Base-by-base conservation (phyloP, 225 moss, liverwort and hornwort genomes). In the Anthoceros angustus region DNA sequence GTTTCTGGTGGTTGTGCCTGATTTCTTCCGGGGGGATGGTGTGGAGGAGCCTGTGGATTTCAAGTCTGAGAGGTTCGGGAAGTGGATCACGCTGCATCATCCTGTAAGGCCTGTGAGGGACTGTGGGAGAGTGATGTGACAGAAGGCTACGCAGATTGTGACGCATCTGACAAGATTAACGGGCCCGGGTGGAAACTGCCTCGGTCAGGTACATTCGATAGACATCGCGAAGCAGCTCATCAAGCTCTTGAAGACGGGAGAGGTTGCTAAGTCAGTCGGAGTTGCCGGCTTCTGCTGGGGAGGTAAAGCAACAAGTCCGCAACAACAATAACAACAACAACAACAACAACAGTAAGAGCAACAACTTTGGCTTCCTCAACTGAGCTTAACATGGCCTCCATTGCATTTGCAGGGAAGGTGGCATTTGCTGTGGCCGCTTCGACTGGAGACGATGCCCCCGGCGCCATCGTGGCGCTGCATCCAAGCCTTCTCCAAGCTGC, bases 201-300 rank as follows among this genome's bases (percentile, higher is more conserved):
- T 66, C 43, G 0, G 3, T 18, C 67, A 86, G 80, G 69, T 65
- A 43, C 70, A 40, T 0, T 20, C 20, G 7, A 11, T 80, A 42
- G 83, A 82, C 25, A 12, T 43, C 0, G 42, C 63, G 0, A 77
- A 70, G 67, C 65, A 74, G 24, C 12, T 89, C 39, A 72, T 93
- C 66, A 81, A 85, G 70, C 72, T 77, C 1, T 50, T 93, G 64
- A 93, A 83, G 73, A 79, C 80, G 24, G 23, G n/a, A 55, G 78
- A 83, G 71, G 88, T 84, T 18, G 10, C 70, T 9, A 14, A 75
- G 10, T 70, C 75, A 0, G 72, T 93, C n/a, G 92, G 89, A 12
- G 45, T 42, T 3, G 74, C 65, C 10, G 92, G 92, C 40, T 77
- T 73, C 20, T 87, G 92, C 73, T 93, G 65, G 65, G 89, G 89